Conservation (phyloP, 192 early-diverging fungal species). For the Glomus cerebriforme region DNA sequence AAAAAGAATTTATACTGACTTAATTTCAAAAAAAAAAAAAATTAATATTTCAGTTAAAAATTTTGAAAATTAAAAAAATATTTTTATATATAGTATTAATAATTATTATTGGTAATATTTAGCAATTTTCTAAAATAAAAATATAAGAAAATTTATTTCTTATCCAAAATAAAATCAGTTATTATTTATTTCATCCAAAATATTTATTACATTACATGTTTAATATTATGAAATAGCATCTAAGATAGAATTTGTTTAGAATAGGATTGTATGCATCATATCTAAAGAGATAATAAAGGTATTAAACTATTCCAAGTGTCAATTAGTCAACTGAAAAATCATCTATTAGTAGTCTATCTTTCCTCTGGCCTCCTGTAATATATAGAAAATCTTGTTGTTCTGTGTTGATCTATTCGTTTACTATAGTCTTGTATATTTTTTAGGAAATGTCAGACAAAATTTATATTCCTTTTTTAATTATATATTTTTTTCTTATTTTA, state of each 20-base stretch:
- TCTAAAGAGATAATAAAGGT: conserved; percentile 27
- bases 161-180: too few relatives aligned
- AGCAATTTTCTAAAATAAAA: too few relatives aligned
- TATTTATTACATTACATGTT: too few relatives aligned
- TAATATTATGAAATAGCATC: background rate
- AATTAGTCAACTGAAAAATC: conserved; percentile 35
- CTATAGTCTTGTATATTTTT: conserved; percentile 22
- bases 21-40: too few relatives aligned
- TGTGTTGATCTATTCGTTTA: conserved; percentile 33
- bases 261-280: conserved; percentile 33
- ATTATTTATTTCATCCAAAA: too few relatives aligned
- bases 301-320: conserved; percentile 28
- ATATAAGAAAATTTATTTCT: too few relatives aligned
- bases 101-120: too few relatives aligned
- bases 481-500: conserved; percentile 13
- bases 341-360: conserved; percentile 31
- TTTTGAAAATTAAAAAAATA: too few relatives aligned
- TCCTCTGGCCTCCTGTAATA: conserved; percentile 27
- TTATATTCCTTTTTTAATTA: conserved; percentile 6
- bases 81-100: too few relatives aligned
- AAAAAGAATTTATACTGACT: too few relatives aligned
- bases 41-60: too few relatives aligned
- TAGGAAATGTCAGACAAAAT: background rate
- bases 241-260: too few relatives aligned
- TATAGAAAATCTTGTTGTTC: conserved; percentile 23